These are phyloP conservation scores for Friedmanniomyces endolithicus DNA, from an alignment of 495 filamentous ascomycete species.

Conservation along the genomic window DNA sequence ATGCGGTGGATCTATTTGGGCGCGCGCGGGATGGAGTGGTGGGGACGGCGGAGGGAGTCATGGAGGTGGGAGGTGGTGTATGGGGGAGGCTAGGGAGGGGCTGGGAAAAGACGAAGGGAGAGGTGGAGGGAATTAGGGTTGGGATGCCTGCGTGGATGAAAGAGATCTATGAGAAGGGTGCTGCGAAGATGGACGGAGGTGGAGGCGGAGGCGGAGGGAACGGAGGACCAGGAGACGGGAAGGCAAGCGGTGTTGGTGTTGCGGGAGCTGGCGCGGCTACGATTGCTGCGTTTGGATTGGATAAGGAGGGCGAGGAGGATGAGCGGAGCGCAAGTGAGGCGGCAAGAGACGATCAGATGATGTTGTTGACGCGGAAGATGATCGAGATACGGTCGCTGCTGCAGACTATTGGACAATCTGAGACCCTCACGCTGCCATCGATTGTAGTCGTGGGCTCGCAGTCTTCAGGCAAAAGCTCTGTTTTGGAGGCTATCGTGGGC, in stretches of 20 bases:
- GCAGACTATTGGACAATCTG: slow-evolving; percentile 80
- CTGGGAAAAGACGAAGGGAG: slow-evolving; percentile 72
- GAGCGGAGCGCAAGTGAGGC: slow-evolving; percentile 45
- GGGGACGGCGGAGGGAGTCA: slow-evolving; percentile 50
- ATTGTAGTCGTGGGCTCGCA: slow-evolving; percentile 98
- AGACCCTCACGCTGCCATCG: slow-evolving; percentile 72
- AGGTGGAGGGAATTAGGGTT: slow-evolving; percentile 31
- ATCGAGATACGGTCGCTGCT: slow-evolving; percentile 94
- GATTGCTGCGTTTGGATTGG: slow-evolving; percentile 66
- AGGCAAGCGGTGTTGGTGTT: slow-evolving; percentile 49
- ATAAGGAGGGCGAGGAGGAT: slow-evolving; percentile 60
- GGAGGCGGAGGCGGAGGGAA: slow-evolving; percentile 31
- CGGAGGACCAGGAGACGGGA: slow-evolving; percentile 35
- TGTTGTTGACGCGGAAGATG: slow-evolving; percentile 98
- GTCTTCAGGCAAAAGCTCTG: slow-evolving; percentile 95
- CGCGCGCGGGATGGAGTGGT: slow-evolving; percentile 56
- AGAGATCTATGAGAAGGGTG: slow-evolving; percentile 53
- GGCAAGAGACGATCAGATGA: slow-evolving; percentile 96
- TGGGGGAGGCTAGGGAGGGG: slow-evolving; percentile 66
- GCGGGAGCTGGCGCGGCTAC: slow-evolving; percentile 48
- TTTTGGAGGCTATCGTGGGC: slow-evolving; percentile 91
- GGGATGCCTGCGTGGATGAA: slow-evolving; percentile 80
- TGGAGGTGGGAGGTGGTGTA: slow-evolving; percentile 56
- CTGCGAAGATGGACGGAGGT: slow-evolving; percentile 33
- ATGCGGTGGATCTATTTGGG: slow-evolving; percentile 67